Base-by-base conservation (phyloP, 805 yeast genomes). In the Candida verbasci region DNA sequence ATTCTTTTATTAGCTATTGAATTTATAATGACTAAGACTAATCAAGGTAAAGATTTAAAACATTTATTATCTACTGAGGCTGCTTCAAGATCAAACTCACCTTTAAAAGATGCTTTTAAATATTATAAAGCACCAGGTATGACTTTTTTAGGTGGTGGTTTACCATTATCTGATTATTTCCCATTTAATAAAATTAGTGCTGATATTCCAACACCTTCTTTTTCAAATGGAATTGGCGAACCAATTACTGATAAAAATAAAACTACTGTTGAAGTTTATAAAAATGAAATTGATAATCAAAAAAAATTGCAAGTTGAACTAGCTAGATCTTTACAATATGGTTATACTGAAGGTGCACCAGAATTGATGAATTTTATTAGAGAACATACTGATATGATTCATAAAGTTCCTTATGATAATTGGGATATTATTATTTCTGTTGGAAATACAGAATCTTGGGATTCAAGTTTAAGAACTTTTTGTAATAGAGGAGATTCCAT, bases 371-470 rank as follows among this genome's bases (percentile, higher is more conserved):
- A 66, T 2, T 91, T 83, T 61, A 55, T 91, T 49, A 80, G 62
- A 50, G 87, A 83, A 46, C 98, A 93, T 70, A 83, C 86, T 31
- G 60, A 73, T 40, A 36, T 51, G 41, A 62, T 66, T 38, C 80
- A 74, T 52, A 50, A 54, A 16, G 68, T 70, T n/a, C 59, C 59
- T 3, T 75, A 73, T 42, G 48, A 51, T 10, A 70, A 82, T 55
- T 89, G 96, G 96, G 81, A 74, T 46, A 58, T 78, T 23, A 60
- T 87, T 24, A 60, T 80, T 45, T 75, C 86, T 34, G 74, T 81
- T 9, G 97, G 97, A 46, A 86, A 86, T 65, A 89, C 97, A n/a
- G 86, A 85, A 59, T 76, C 86, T 5, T 81, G 94, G 82, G 96
- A 89, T 50, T 74, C 93, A 3, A 70, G 80, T 17, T 71, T 91